Conservation (phyloP, 345 rosid species). For the Moricandia arvensis region DNA sequence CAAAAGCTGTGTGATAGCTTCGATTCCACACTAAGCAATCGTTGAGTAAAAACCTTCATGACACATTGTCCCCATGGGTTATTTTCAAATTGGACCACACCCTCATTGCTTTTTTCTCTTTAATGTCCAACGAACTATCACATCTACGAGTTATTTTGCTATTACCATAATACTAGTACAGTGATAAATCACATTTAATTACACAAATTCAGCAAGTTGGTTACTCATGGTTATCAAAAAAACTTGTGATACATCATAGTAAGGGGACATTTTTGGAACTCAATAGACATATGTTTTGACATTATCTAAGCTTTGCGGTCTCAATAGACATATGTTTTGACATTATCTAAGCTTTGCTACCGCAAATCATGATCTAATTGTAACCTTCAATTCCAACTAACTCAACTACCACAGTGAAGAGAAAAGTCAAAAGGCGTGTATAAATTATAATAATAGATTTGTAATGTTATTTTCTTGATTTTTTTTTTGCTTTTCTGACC, state of each 20-base stretch:
- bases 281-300: neutral
- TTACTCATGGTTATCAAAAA: neutral
- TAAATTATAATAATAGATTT: neutral
- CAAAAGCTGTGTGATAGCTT: slow-evolving; percentile 28
- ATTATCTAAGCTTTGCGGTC: neutral
- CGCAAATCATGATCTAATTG: slow-evolving; percentile 27
- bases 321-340: too few species aligned
- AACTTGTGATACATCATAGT: slow-evolving; percentile 1
- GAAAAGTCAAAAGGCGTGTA: slow-evolving; percentile 19
- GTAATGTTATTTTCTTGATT: neutral
- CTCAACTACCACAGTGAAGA: slow-evolving; percentile 29
- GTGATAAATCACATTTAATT: neutral
- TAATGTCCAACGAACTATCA: slow-evolving; percentile 20
- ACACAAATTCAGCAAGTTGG: neutral
- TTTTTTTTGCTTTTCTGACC: slow-evolving; percentile 15
- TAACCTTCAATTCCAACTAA: slow-evolving; percentile 21
- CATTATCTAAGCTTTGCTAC: neutral
- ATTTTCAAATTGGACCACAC: slow-evolving; percentile 20
- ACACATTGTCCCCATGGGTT: slow-evolving; percentile 28
- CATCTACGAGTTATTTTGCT: neutral
- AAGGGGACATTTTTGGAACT: neutral
- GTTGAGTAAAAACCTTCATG: slow-evolving; percentile 11
- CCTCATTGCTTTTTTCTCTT: neutral
- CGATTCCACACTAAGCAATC: slow-evolving; percentile 33
- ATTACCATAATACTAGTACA: neutral